A percentile compares a stretch with the other conserved stretches of the same genome.
These are phyloP conservation scores for Aspergillus quadricinctus DNA, from an alignment of 2,329 filamentous ascomycete genomes.

Conservation along the genomic window DNA sequence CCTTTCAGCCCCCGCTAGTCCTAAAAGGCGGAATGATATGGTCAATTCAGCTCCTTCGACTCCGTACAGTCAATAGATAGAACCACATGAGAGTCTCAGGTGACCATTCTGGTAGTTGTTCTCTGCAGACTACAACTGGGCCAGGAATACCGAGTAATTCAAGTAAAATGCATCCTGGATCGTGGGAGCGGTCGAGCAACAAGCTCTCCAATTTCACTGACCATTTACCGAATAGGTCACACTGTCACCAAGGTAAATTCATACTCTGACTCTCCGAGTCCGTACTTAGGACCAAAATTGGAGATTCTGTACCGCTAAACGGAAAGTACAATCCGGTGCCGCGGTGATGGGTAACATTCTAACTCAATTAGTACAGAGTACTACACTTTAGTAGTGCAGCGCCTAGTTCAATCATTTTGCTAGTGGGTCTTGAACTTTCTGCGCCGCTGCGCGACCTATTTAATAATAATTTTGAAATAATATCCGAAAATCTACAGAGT, in stretches of 20 bases:
- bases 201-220: not conserved
- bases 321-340: conserved; percentile 33
- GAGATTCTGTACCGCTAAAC: conserved; percentile 18
- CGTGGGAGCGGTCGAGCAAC: not conserved
- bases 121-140: not conserved
- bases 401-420: not conserved
- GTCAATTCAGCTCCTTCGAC: not conserved
- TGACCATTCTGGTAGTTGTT: not conserved
- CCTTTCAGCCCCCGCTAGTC: not conserved
- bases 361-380: not conserved
- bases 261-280: no score
- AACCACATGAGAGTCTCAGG: not conserved
- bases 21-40: not conserved
- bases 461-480: not conserved
- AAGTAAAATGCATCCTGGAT: not conserved
- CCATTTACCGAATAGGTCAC: no score
- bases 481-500: not conserved
- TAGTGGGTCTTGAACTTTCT: not conserved
- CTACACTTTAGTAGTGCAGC: not conserved
- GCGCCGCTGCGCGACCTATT: not conserved
- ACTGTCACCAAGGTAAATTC: no score
- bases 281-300: not conserved
- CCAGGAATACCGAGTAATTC: not conserved
- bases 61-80: not conserved
- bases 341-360: conserved; percentile 31